These are phyloP conservation scores for Ustilago shanxiensis DNA, from an alignment of 1,284 basidiomycete species.

Conservation along the genomic window DNA sequence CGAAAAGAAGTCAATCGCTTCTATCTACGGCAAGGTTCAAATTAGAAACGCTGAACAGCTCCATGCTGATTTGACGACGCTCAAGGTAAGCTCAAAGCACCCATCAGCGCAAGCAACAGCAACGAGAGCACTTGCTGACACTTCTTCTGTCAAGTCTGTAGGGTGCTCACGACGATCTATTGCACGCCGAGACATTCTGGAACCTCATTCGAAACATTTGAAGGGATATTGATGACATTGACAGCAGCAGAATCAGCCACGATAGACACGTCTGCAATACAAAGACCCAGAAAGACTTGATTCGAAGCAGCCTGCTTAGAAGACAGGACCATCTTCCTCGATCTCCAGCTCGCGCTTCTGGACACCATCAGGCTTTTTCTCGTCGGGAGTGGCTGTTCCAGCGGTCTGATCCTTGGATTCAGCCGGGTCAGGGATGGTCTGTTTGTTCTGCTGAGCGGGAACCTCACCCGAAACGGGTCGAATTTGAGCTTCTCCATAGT, in stretches of 20 bases:
- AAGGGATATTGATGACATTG: background rate
- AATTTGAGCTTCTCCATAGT: background rate
- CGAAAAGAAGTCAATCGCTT: conserved; percentile 28
- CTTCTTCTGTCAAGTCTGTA: background rate
- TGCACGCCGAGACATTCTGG: conserved; percentile 42
- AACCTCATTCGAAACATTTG: conserved; percentile 23
- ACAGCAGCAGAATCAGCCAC: no score
- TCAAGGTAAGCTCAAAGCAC: conserved; percentile 22
- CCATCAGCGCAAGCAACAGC: background rate
- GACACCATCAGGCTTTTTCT: conserved; percentile 7
- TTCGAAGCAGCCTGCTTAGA: conserved; percentile 4
- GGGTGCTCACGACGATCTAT: conserved; percentile 41
- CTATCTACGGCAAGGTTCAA: conserved; percentile 15
- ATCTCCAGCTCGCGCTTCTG: conserved; percentile 13
- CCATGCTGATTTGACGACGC: conserved; percentile 23
- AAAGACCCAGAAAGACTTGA: background rate
- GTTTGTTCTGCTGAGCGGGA: background rate
- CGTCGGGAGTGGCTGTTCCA: background rate
- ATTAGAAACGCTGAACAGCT: conserved; percentile 13
- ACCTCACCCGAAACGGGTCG: background rate
- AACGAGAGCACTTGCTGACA: background rate
- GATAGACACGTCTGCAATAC: background rate
- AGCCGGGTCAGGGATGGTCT: background rate
- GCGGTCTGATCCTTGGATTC: conserved; percentile 1
- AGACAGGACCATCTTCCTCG: conserved; percentile 16